Evolutionary conservation across 1,284 basidiomycete species (phyloP), one percentile per base, ranked within the genome.

Genomic region (Pyrrhoderma noxium): DNA sequence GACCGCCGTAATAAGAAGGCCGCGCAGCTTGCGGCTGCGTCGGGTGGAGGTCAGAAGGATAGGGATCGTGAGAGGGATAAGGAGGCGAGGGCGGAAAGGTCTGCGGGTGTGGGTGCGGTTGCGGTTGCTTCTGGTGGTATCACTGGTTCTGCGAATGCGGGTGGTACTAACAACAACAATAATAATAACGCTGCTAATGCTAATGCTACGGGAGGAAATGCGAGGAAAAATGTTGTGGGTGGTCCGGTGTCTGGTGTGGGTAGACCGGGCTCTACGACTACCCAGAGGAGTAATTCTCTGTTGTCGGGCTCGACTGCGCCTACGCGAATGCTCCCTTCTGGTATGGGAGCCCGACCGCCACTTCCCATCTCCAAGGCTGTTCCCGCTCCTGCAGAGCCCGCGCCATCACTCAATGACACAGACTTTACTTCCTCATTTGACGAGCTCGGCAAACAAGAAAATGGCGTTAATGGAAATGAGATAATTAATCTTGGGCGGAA

Each of bases 1-100:
- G 95, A 99, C 66, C 75, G 94, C 58, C 95, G 96, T 75, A 98
- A 99, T 72, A 98, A 98, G 76, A 93, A 95, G 63, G 89, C 90
- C 8, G 92, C 93, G 0, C 94, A 97, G 63, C 72, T 79, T 39
- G 85, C 79, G 21, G 70, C 75, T 4, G 67, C 64, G 7, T 67
- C 80, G 21, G 59, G 67, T 57, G 62, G 67, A 51, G 71, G 73
- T 61, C 52, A 45, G 47, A 53, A 37, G 40, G 46, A 48, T 4
- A 27, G 46, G 38, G 47, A 60, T 37, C 45, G 58, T 40, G 55
- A 56, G 0, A 47, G 54, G 1, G 57, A 47, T 31, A 49, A 50
- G 16, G 57, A 54, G 37, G 38, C 55, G 21, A 36, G 25, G 2
- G 27, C 53, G 18, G 50, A 31, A 9, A 60, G n/a, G 63, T 58